phyloP scores from a whole-genome alignment of 2,329 filamentous ascomycete species.

The Sclerotinia borealis region DNA sequence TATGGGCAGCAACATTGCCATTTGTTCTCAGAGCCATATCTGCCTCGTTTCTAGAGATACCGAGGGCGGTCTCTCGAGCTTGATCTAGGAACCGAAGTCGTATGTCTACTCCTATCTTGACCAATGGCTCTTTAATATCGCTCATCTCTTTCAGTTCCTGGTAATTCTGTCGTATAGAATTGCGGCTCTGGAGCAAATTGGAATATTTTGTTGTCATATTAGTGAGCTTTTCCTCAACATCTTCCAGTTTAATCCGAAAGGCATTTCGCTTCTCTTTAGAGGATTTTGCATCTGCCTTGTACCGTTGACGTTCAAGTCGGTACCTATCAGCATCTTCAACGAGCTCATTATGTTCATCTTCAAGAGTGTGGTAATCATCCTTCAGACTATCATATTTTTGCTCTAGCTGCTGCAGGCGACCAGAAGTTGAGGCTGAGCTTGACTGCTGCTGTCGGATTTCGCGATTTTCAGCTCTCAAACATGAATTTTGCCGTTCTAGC shows the following conservation, averaged over 20 bases:
- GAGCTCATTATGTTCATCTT: not conserved
- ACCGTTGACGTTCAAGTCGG: not conserved
- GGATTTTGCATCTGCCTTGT: not conserved
- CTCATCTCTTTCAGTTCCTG: not conserved
- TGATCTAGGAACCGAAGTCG: constrained; percentile 4
- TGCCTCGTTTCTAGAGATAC: not conserved
- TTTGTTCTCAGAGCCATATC: not conserved
- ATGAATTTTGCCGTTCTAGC: not conserved
- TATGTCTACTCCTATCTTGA: constrained; percentile 9
- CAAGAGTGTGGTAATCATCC: not conserved
- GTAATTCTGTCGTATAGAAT: no score
- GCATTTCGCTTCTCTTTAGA: not conserved
- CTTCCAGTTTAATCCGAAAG: not conserved
- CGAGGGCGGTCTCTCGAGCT: not conserved
- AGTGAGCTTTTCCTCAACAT: not conserved
- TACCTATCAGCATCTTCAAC: not conserved
- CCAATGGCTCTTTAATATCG: not conserved
- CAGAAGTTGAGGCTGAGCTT: not conserved
- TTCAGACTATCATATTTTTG: not conserved
- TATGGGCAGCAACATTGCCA: constrained; percentile 11
- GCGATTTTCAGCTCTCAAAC: not conserved
- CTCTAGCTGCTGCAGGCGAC: not conserved
- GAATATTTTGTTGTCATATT: not conserved
- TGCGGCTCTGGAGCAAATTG: no score
- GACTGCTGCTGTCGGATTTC: not conserved